Conservation (phyloP, 1,284 basidiomycete species). For the Hypsizygus ulmarius region DNA sequence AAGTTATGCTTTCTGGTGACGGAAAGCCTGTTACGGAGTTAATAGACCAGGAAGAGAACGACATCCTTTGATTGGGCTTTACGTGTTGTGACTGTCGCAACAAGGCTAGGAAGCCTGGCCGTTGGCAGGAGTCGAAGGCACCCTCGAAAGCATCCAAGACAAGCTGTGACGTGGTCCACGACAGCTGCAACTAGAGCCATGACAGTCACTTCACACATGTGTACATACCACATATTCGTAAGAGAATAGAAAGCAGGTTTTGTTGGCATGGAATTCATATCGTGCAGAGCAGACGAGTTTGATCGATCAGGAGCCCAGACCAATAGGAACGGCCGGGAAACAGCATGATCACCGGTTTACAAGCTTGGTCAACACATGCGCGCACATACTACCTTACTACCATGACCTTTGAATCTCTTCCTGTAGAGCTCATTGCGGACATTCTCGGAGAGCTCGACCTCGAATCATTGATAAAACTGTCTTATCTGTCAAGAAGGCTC, state of each 20-base stretch:
- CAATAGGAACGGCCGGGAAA: background rate
- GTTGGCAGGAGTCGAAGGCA: no score
- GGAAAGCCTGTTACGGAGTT: background rate
- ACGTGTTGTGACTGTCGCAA: background rate
- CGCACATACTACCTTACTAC: no score
- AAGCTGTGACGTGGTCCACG: no score
- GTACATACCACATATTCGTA: no score
- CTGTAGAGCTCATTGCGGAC: conserved; percentile 72
- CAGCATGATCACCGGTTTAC: background rate
- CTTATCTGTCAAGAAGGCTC: conserved; percentile 58
- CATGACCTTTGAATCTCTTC: conserved; percentile 48
- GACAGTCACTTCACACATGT: no score
- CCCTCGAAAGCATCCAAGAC: no score
- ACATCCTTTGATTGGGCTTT: conserved; percentile 1
- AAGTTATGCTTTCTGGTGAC: background rate
- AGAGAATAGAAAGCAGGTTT: no score
- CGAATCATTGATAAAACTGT: conserved; percentile 51
- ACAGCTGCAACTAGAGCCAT: no score
- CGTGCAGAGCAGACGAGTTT: no score
- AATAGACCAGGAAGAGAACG: background rate
- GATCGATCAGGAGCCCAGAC: no score
- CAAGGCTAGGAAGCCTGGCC: background rate
- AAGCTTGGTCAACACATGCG: no score
- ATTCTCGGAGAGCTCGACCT: conserved; percentile 67
- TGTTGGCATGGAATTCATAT: no score